These are phyloP conservation scores for Anethum foeniculum DNA, from an alignment of 140 eudicot species.

Conservation along the genomic window DNA sequence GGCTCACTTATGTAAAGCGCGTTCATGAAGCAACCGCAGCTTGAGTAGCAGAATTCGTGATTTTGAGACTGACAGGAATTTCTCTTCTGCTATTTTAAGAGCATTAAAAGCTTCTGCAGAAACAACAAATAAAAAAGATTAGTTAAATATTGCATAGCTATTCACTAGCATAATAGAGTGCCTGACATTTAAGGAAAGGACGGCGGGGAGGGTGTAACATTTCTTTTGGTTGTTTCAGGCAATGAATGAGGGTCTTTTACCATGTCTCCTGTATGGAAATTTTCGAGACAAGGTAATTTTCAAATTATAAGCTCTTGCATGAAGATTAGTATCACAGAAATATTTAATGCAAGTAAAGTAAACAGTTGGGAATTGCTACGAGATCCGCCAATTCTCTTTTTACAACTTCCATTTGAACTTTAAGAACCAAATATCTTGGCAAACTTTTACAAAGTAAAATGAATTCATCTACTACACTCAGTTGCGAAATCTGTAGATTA, in stretches of 20 bases:
- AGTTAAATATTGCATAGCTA: background rate
- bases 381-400: background rate
- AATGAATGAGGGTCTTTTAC: background rate
- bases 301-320: background rate
- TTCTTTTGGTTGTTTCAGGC: background rate
- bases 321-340: background rate
- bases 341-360: background rate
- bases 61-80: conserved; percentile 66
- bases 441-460: background rate
- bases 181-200: background rate
- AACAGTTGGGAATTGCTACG: background rate
- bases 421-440: background rate
- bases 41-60: conserved; percentile 70
- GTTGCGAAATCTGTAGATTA: background rate
- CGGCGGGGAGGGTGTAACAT: background rate
- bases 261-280: background rate
- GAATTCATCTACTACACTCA: background rate
- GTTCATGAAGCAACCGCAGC: conserved; percentile 86
- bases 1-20: conserved; percentile 72
- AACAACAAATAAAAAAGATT: conserved; percentile 7
- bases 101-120: conserved; percentile 81
- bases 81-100: conserved; percentile 74
- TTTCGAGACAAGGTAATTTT: background rate
- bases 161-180: background rate
- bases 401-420: background rate